A percentile compares a stretch with the other conserved stretches of the same genome.
Conservation (phyloP, 306 rosid species). For the Cicer chorassanicum region DNA sequence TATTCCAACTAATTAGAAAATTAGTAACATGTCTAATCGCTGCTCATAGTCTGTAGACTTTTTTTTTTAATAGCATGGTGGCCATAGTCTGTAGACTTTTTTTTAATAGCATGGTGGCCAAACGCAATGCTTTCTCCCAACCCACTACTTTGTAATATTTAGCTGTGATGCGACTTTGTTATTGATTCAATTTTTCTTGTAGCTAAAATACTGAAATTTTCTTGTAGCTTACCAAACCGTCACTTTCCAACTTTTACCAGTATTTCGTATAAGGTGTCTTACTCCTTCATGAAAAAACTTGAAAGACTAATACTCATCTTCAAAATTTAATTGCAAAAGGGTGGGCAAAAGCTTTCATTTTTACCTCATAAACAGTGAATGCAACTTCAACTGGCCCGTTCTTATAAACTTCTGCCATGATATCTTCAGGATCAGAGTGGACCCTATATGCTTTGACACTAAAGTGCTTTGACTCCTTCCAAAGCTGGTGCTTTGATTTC, state of each 20-base stretch:
- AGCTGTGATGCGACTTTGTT: background rate
- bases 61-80: background rate
- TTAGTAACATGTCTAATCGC: background rate
- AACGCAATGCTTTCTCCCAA: background rate
- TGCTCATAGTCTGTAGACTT: background rate
- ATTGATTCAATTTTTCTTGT: constrained; percentile 11
- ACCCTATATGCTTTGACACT: constrained; percentile 71
- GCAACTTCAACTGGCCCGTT: constrained; percentile 95
- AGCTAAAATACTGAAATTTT: constrained; percentile 21
- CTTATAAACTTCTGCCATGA: constrained; percentile 89
- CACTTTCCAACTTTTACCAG: background rate
- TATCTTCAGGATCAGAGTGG: constrained; percentile 63
- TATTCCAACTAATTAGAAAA: background rate
- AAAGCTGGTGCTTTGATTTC: constrained; percentile 73
- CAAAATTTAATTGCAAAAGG: constrained; percentile 5
- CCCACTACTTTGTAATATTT: background rate
- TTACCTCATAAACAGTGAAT: constrained; percentile 92
- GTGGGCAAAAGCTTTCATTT: constrained; percentile 38
- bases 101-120: background rate
- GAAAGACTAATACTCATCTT: background rate
- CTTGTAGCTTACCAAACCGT: background rate
- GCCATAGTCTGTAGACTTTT: background rate
- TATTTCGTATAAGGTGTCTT: background rate
- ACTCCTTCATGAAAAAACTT: background rate
- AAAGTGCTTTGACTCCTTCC: constrained; percentile 78